These are phyloP conservation scores for Otatea glauca DNA, from an alignment of 176 grass and related monocot species.

Conservation along the genomic window DNA sequence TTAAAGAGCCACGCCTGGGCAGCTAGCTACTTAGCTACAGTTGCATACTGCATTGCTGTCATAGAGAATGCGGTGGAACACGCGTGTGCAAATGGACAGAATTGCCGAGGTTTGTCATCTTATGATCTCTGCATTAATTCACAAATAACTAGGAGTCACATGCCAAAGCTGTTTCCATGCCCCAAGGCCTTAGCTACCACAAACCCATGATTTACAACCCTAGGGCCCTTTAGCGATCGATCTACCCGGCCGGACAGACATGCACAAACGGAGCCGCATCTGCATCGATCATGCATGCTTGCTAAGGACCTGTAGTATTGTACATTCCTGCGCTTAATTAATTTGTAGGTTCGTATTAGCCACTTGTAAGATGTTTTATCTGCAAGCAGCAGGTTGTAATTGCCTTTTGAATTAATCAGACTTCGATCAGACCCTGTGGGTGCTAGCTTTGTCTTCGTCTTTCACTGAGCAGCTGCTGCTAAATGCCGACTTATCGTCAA, in stretches of 20 bases:
- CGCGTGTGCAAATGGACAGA: conserved; percentile 41
- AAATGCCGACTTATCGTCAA: conserved; percentile 13
- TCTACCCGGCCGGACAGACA: conserved; percentile 17
- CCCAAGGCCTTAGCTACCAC: background rate
- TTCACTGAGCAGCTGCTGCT: background rate
- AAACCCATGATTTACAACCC: conserved; percentile 8
- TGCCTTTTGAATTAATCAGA: background rate
- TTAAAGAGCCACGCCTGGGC: background rate
- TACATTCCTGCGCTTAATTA: background rate
- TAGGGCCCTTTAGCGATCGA: background rate
- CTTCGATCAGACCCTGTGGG: background rate
- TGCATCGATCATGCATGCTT: conserved; percentile 2
- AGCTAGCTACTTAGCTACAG: background rate
- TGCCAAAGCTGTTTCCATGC: conserved; percentile 17
- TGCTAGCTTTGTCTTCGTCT: background rate
- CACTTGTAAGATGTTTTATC: conserved; percentile 19
- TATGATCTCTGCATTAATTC: conserved; percentile 30
- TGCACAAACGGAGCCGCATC: background rate
- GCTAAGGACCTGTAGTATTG: background rate
- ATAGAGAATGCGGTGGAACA: background rate
- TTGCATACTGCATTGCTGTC: background rate
- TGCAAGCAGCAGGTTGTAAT: background rate
- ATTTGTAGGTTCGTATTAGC: background rate
- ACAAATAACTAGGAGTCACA: conserved; percentile 39
- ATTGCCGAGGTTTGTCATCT: background rate